Evolutionary conservation across 352 stramenopile species (phyloP).

Genomic region (Globisporangium echinulatum): DNA sequence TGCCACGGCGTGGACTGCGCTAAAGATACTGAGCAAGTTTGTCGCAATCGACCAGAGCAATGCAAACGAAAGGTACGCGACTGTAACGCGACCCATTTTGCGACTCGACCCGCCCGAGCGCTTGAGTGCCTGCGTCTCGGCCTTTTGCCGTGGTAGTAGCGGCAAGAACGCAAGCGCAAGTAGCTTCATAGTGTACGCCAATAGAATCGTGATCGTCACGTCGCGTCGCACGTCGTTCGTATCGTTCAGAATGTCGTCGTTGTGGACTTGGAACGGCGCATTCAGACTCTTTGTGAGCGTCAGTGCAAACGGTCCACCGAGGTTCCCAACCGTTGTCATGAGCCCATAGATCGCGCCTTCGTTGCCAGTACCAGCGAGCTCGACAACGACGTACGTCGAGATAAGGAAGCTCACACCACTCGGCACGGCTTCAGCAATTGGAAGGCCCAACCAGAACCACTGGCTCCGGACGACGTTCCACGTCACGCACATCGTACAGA

Average conservation of each 20-base stretch:
- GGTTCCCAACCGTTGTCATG: conserved; percentile 32
- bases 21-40: conserved; percentile 41
- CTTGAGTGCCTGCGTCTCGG: conserved; percentile 27
- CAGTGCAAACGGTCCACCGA: conserved; percentile 27
- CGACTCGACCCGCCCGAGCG: conserved; percentile 15
- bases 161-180: conserved; percentile 27
- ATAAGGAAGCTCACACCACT: conserved; percentile 35
- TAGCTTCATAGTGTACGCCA: conserved; percentile 21
- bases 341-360: conserved; percentile 45
- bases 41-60: conserved; percentile 29
- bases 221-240: conserved; percentile 24
- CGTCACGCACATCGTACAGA: conserved; percentile 25
- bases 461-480: conserved; percentile 34
- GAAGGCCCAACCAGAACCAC: conserved; percentile 38
- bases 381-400: conserved; percentile 2
- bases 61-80: conserved; percentile 29
- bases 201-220: conserved; percentile 41
- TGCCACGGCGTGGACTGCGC: neutral
- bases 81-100: conserved; percentile 21
- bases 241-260: conserved; percentile 21
- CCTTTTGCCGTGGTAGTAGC: conserved; percentile 33
- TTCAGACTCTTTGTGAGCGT: conserved; percentile 29
- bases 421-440: conserved; percentile 27
- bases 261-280: conserved; percentile 27
- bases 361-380: conserved; percentile 29